Conservation (phyloP, 441 rosid species). For the Arabidopsis lyrata region DNA sequence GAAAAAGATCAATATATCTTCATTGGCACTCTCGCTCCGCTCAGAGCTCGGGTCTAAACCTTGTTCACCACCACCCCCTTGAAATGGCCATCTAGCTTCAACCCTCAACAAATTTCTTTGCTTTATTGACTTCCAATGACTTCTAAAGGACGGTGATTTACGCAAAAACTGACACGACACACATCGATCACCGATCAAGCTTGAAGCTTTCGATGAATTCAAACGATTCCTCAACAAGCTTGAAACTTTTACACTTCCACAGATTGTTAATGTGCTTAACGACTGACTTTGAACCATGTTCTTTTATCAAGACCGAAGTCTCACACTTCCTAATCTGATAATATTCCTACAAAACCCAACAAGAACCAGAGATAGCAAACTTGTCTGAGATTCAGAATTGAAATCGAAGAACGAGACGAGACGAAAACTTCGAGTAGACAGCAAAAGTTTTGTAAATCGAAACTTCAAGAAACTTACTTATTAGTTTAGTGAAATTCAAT, state of each 20-base stretch:
- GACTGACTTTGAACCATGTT: constrained; percentile 59
- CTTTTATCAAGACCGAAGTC: background rate
- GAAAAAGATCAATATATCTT: constrained; percentile 90
- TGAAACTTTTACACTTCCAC: constrained; percentile 51
- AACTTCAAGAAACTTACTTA: constrained; percentile 17
- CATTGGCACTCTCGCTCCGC: constrained; percentile 89
- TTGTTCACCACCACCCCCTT: constrained; percentile 56
- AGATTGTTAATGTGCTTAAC: constrained; percentile 54
- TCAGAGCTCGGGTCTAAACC: constrained; percentile 69
- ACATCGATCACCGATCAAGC: constrained; percentile 44
- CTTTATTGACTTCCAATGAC: constrained; percentile 41
- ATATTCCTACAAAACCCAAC: constrained; percentile 23
- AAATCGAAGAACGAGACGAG: background rate
- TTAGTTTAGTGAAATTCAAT: background rate
- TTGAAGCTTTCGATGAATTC: constrained; percentile 46
- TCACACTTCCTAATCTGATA: too few species aligned
- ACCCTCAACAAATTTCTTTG: constrained; percentile 56
- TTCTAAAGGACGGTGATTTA: constrained; percentile 42
- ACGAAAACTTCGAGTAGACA: background rate
- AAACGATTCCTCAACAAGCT: constrained; percentile 56
- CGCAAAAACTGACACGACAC: constrained; percentile 47
- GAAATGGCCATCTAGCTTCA: constrained; percentile 90
- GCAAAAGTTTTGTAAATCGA: background rate
- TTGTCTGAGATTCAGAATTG: constrained; percentile 15
- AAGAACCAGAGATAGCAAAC: constrained; percentile 17